A percentile compares a stretch with the other conserved stretches of the same genome.
phyloP scores from a whole-genome alignment of 2,329 filamentous ascomycete genomes.

The Penicillium sp. region DNA sequence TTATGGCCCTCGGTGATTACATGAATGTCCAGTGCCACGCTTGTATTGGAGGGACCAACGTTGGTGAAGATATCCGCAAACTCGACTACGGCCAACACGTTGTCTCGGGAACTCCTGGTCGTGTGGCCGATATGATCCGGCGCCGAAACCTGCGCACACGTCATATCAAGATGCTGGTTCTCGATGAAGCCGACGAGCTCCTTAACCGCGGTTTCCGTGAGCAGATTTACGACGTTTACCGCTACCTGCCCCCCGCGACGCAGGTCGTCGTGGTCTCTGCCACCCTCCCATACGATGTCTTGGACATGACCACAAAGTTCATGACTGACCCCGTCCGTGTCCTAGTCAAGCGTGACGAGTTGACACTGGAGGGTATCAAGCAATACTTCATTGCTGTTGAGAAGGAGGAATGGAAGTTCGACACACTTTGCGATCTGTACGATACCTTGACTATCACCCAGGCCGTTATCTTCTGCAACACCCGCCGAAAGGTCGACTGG shows the following conservation, averaged over 20 bases:
- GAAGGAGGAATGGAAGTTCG: conserved; percentile 99
- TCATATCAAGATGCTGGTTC: conserved; percentile 99
- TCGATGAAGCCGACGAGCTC: conserved; percentile 99
- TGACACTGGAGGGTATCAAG: conserved; percentile 99
- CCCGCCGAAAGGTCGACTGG: conserved; percentile 99
- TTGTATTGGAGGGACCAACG: conserved; percentile 97
- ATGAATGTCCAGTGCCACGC: conserved; percentile 99
- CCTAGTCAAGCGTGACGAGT: conserved; percentile 98
- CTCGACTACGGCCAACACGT: conserved; percentile 95
- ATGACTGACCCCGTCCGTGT: conserved; percentile 99
- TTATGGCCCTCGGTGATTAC: conserved; percentile 98
- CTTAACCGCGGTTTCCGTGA: conserved; percentile 97
- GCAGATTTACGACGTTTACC: conserved; percentile 99
- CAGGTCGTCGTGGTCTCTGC: conserved; percentile 98
- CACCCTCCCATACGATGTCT: conserved; percentile 98
- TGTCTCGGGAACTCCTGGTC: conserved; percentile 94
- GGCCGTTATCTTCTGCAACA: conserved; percentile 99
- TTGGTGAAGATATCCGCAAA: conserved; percentile 98
- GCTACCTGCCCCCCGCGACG: conserved; percentile 94
- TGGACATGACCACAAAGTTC: conserved; percentile 99
- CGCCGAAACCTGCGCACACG: conserved; percentile 96
- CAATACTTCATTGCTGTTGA: conserved; percentile 99
- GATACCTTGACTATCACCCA: conserved; percentile 99
- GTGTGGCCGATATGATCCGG: conserved; percentile 99
- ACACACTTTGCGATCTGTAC: conserved; percentile 97